Percentiles rank a stretch among this genome's conserved stretches.
Conservation (phyloP, 106 monocot species). For the Allium cepa region DNA sequence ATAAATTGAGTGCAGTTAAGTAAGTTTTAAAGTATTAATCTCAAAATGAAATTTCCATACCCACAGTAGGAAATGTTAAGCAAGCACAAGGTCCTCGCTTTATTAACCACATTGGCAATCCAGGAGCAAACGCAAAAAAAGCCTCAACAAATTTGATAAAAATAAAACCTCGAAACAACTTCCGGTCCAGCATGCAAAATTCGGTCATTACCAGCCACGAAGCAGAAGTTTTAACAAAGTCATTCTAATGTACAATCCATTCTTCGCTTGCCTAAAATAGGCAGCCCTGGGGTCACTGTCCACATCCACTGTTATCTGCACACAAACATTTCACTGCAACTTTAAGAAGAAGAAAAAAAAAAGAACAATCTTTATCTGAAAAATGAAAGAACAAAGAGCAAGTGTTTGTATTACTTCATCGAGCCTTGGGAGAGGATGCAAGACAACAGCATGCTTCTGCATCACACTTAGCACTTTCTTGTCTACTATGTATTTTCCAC, state of each 20-base stretch:
- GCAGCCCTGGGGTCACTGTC: slow-evolving; percentile 95
- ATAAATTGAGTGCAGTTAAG: too few species aligned
- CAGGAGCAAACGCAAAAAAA: too few species aligned
- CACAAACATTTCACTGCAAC: not conserved
- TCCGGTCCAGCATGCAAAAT: too few species aligned
- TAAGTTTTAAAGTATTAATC: too few species aligned
- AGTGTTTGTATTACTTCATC: slow-evolving; percentile 56
- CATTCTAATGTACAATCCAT: slow-evolving; percentile 97
- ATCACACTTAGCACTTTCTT: slow-evolving; percentile 57
- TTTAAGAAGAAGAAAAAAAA: not conserved
- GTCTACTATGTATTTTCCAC: slow-evolving; percentile 95
- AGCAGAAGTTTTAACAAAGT: slow-evolving; percentile 90
- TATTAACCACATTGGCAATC: too few species aligned
- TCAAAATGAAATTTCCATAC: too few species aligned
- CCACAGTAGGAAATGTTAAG: too few species aligned
- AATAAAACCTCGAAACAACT: too few species aligned
- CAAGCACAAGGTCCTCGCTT: too few species aligned
- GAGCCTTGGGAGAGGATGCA: slow-evolving; percentile 99
- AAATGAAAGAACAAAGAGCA: not conserved
- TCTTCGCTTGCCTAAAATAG: slow-evolving; percentile 95
- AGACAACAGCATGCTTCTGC: slow-evolving; percentile 85
- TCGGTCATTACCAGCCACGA: slow-evolving; percentile 49
- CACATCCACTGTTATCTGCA: slow-evolving; percentile 81
- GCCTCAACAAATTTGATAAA: too few species aligned
- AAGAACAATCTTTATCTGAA: not conserved